A percentile compares a stretch with the other conserved stretches of the same genome.
Evolutionary conservation across 2,329 filamentous ascomycete genomes (phyloP).

Genomic region (Penicillium sp.): DNA sequence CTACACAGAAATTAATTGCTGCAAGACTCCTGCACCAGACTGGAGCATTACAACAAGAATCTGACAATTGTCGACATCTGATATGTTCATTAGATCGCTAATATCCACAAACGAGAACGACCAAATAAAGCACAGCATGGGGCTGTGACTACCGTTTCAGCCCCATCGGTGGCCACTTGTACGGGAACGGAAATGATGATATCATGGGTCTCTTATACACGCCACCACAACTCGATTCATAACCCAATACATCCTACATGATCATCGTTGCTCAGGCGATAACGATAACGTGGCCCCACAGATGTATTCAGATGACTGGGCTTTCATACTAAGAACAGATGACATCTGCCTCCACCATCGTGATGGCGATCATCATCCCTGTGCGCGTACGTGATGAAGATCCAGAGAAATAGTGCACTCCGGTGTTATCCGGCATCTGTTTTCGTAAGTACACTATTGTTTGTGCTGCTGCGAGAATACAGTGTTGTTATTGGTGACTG

Average conservation of each 20-base stretch:
- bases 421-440: neutral
- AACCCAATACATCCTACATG: neutral
- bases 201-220: neutral
- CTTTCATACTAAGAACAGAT: neutral
- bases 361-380: neutral
- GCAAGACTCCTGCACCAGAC: neutral
- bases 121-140: conserved; percentile 5
- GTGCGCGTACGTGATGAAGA: neutral
- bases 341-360: neutral
- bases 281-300: neutral
- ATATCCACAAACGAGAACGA: neutral
- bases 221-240: neutral
- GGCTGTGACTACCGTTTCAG: neutral
- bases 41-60: neutral
- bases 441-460: neutral
- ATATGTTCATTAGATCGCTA: neutral
- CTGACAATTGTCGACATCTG: neutral
- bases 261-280: neutral
- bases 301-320: neutral
- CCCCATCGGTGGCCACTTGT: neutral
- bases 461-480: neutral
- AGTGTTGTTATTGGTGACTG: neutral
- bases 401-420: neutral
- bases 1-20: neutral
- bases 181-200: conserved; percentile 3